Evolutionary conservation across 2,329 filamentous ascomycete genomes (phyloP).

Genomic region (Elsinoe fawcettii): DNA sequence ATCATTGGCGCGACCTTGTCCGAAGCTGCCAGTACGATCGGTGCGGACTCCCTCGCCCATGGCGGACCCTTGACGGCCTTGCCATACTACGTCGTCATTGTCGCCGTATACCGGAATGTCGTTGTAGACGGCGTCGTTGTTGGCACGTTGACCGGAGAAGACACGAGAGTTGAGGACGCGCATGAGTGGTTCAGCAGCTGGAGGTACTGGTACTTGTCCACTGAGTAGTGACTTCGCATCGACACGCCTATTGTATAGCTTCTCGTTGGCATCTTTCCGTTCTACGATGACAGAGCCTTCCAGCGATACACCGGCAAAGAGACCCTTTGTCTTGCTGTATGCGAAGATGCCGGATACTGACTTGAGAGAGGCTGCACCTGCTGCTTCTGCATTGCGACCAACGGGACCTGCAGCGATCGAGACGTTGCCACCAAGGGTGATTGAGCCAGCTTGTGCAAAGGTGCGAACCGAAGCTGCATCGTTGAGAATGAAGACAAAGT

Average conservation of each 20-base stretch:
- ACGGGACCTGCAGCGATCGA: constrained; percentile 91
- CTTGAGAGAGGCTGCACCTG: constrained; percentile 83
- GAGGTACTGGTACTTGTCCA: constrained; percentile 68
- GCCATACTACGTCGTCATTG: constrained; percentile 79
- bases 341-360: constrained; percentile 88
- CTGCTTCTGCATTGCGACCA: constrained; percentile 90
- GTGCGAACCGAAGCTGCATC: constrained; percentile 82
- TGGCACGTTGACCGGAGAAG: constrained; percentile 58
- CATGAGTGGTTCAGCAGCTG: constrained; percentile 77
- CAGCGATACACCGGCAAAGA: constrained; percentile 91
- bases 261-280: constrained; percentile 92
- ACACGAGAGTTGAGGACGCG: constrained; percentile 73
- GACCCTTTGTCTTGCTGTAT: constrained; percentile 95
- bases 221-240: constrained; percentile 75
- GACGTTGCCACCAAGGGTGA: constrained; percentile 93
- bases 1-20: constrained; percentile 26
- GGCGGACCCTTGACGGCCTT: constrained; percentile 62
- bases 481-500: constrained; percentile 98
- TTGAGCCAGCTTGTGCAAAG: constrained; percentile 82
- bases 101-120: constrained; percentile 78
- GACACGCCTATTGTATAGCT: constrained; percentile 77
- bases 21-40: constrained; percentile 37
- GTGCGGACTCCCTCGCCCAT: constrained; percentile 59
- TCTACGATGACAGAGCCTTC: constrained; percentile 92
- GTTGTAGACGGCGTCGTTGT: constrained; percentile 74